Evolutionary conservation across 345 rosid genomes (phyloP), one percentile per base, ranked within the genome.

Genomic region (Draba incana): DNA sequence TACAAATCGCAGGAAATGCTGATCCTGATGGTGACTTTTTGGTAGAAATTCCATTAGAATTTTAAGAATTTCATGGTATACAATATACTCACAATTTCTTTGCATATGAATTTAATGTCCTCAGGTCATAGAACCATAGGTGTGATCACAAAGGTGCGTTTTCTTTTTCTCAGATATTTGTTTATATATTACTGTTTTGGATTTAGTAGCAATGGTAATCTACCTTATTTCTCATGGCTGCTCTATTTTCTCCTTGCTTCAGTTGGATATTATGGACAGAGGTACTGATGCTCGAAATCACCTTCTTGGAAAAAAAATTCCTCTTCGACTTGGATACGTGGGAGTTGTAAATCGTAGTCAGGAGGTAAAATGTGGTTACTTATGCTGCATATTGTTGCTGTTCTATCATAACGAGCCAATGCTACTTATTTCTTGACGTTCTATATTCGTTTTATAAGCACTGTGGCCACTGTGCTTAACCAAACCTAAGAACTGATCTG

Each of bases 261-360:
- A 90, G 98, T 78, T 93, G 80, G 98, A 93, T 78, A 90, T 93
- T 57, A 93, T 93, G 98, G 98, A 93, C 80, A 84, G 98, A 87
- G 98, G 98, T 76, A 93, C 98, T 57, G 94, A 90, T 77, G 97
- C 97, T 38, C 88, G 97, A 23, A 90, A 93, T 70, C 58, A 85
- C 63, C 75, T 93, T 71, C 97, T 90, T 49, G 98, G 98, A 30
- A 93, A 90, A 87, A 91, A 85, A 53, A 82, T 90, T 64, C 96
- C 97, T 8, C 86, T 93, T 70, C 84, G 90, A 47, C 96, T 93
- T 70, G 98, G 98, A 70, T 93, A 90, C n/a, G 82, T 93, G 39
- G 98, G 97, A 41, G 94, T 93, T 30, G 97, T 93, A 37, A 90
- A 90, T 81, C 93, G 97, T 28, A 78, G 98, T 80, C 98, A 90